Evolutionary conservation across 2,329 filamentous ascomycete species (phyloP), one percentile per base, ranked within the genome.

Genomic region (Furcasterigmium sp.): DNA sequence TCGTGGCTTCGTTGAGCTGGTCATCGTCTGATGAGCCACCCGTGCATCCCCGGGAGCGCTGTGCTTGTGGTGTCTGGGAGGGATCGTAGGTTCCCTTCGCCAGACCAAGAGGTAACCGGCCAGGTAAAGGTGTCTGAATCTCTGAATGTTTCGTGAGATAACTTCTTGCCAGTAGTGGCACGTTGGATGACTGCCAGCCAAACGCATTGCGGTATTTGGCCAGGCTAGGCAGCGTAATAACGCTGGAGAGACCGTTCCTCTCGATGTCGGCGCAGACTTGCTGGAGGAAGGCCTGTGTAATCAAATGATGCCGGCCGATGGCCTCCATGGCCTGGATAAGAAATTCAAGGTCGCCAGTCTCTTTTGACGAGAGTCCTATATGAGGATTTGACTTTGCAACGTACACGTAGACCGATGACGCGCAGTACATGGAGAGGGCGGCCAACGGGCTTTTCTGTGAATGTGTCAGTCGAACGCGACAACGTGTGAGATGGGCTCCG

Each of bases 261-360:
- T 89, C 80, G 8, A 95, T 78, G 53, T 96, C 91, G n/a, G 91
- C 73, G 45, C 90, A 79, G 1, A 91, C 69, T 57, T 96, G 91
- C 10, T 85, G 82, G n/a, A 95, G 69, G 58, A 95, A 95, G 0
- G 87, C 87, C 36, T 85, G 81, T 0, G 88, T 91, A 23, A 96
- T 76, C 2, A 81, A 72, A 55, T 93, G 90, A 43, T 80, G 79
- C 29, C 77, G 76, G 40, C 85, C 85, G 47, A 95, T 73, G 3
- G 82, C 79, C 41, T 87, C 82, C 80, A 96, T 90, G 5, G 86
- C 85, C 15, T 78, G 74, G 5, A 95, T 66, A 30, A 95, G 70
- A 51, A 91, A 89, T 54, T 91, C 82, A 6, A 96, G 71, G 39
- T 75, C 76, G 8, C 64, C 62, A 8, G 60, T 51, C 35, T 70